phyloP scores from a whole-genome alignment of 345 rosid genomes.

The Ceriops tagal region DNA sequence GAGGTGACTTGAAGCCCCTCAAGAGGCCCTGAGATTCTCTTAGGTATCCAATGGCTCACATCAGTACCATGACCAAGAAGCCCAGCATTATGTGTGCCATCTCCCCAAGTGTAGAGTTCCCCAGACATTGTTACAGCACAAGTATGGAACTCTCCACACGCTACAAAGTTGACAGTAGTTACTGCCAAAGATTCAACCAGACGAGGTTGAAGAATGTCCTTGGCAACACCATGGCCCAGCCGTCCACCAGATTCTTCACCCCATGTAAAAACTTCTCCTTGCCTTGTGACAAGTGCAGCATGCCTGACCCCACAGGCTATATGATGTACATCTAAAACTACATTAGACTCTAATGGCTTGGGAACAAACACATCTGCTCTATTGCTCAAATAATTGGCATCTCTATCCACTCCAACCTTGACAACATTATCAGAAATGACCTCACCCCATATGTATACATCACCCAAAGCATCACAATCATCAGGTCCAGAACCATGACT shows the following conservation, averaged over 20 bases:
- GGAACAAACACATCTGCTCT: conserved; percentile 75
- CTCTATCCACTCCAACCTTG: conserved; percentile 58
- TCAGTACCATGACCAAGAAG: conserved; percentile 89
- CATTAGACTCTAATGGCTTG: conserved; percentile 72
- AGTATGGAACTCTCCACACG: conserved; percentile 95
- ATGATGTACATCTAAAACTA: conserved; percentile 84
- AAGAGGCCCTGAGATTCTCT: conserved; percentile 87
- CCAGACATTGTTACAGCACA: conserved; percentile 93
- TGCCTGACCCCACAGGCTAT: conserved; percentile 90
- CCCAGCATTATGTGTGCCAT: conserved; percentile 87
- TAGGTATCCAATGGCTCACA: conserved; percentile 96
- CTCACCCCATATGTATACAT: conserved; percentile 98
- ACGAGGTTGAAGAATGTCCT: conserved; percentile 70
- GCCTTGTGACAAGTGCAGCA: conserved; percentile 82
- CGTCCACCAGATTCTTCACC: conserved; percentile 95
- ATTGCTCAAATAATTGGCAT: conserved; percentile 45
- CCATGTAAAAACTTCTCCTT: conserved; percentile 95
- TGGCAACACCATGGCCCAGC: conserved; percentile 89
- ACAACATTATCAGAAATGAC: conserved; percentile 61
- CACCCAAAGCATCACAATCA: conserved; percentile 94
- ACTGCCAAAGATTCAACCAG: conserved; percentile 71
- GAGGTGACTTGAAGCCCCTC: conserved; percentile 87
- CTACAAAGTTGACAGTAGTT: conserved; percentile 65
- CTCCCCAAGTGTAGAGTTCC: conserved; percentile 96
- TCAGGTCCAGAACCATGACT: conserved; percentile 98